Evolutionary conservation across 768 basidiomycete species (phyloP).

Genomic region (Mycena epipterygia): DNA sequence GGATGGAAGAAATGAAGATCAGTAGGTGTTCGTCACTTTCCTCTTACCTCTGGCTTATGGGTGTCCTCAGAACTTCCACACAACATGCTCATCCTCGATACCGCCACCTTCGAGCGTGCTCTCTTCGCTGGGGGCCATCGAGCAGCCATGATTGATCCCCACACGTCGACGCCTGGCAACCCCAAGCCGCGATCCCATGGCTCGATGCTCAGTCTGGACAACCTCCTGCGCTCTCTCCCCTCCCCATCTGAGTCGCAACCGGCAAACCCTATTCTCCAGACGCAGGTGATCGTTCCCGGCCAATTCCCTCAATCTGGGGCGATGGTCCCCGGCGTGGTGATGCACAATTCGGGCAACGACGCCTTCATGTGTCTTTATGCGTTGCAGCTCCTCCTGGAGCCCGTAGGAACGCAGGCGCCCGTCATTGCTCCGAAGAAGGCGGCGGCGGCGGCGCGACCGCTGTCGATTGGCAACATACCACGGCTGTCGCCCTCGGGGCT

Average conservation of each 20-base stretch:
- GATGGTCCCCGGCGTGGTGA: conserved; percentile 53
- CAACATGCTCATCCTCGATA: conserved; percentile 80
- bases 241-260: conserved; percentile 41
- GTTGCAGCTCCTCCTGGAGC: conserved; percentile 78
- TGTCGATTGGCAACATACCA: conserved; percentile 6
- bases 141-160: conserved; percentile 72
- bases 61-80: conserved; percentile 71
- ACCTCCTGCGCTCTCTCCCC: conserved; percentile 72
- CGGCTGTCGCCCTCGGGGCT: conserved; percentile 16
- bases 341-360: conserved; percentile 88
- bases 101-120: conserved; percentile 71
- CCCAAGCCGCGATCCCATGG: conserved; percentile 65
- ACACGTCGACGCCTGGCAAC: conserved; percentile 47
- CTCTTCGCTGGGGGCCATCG: conserved; percentile 72
- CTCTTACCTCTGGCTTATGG: background rate
- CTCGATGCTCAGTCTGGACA: conserved; percentile 73
- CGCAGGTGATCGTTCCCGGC: conserved; percentile 23
- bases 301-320: conserved; percentile 32
- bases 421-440: conserved; percentile 44
- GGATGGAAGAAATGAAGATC: conserved; percentile 85
- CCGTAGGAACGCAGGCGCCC: conserved; percentile 56
- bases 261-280: conserved; percentile 28
- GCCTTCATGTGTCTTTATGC: conserved; percentile 78
- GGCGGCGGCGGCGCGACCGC: conserved; percentile 35
- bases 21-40: conserved; percentile 60